These are phyloP conservation scores for Blumeria hordei DNA, from an alignment of 2,329 filamentous ascomycete genomes.

Conservation along the genomic window DNA sequence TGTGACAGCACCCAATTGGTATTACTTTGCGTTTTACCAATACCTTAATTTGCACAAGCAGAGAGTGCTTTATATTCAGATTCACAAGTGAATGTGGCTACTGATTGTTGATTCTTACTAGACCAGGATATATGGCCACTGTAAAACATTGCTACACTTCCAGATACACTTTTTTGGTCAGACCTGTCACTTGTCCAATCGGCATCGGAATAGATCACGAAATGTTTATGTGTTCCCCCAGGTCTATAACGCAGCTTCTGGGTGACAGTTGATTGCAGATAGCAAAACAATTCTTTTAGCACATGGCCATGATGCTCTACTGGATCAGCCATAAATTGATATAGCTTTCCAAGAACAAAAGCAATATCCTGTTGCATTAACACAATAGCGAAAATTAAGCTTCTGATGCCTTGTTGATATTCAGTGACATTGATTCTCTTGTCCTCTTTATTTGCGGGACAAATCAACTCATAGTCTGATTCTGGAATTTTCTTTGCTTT, in stretches of 20 bases:
- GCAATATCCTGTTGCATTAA: not conserved
- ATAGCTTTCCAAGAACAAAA: not conserved
- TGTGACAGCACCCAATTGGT: too few relatives aligned
- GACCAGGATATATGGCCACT: too few relatives aligned
- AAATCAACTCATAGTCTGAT: not conserved
- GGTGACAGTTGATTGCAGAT: not conserved
- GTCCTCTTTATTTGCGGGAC: too few relatives aligned
- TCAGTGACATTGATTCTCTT: too few relatives aligned
- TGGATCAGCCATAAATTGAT: not conserved
- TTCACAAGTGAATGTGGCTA: too few relatives aligned
- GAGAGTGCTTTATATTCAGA: too few relatives aligned
- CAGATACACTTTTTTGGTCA: not conserved
- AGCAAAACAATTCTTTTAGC: not conserved
- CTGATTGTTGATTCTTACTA: too few relatives aligned
- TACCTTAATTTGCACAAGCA: too few relatives aligned
- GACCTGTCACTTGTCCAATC: not conserved
- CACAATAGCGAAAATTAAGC: not conserved
- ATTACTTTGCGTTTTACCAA: too few relatives aligned
- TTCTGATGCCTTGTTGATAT: constrained; percentile 1
- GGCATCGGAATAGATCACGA: not conserved
- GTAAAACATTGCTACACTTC: too few relatives aligned
- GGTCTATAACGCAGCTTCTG: not conserved
- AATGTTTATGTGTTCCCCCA: not conserved
- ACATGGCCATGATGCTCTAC: not conserved
- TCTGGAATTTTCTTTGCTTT: not conserved